Percentiles rank a stretch among this genome's conserved stretches.
These are phyloP conservation scores for Boletus fagicola DNA, from an alignment of 768 basidiomycete species.

Conservation along the genomic window DNA sequence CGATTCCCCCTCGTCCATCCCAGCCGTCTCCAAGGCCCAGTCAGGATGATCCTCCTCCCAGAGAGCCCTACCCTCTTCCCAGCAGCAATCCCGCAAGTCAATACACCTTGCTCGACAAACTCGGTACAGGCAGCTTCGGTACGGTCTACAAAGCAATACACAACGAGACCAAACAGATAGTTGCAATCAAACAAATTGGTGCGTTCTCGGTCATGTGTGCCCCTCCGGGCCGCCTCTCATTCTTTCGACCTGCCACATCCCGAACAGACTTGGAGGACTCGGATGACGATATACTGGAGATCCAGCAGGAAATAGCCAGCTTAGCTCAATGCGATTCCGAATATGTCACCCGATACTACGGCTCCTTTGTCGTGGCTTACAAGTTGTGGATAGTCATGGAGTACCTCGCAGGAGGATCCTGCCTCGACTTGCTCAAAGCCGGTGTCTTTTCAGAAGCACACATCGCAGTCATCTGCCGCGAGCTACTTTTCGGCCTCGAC, in stretches of 20 bases:
- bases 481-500: constrained; percentile 88
- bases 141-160: constrained; percentile 97
- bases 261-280: constrained; percentile 89
- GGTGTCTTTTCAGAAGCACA: constrained; percentile 90
- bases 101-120: constrained; percentile 90
- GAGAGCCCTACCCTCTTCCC: constrained; percentile 68
- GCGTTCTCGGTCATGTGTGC: constrained; percentile 30
- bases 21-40: constrained; percentile 44
- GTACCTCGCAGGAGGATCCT: constrained; percentile 97
- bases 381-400: constrained; percentile 99
- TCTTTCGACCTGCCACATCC: too few species aligned
- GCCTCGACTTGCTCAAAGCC: constrained; percentile 91
- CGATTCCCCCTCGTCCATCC: constrained; percentile 42
- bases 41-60: constrained; percentile 32
- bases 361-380: constrained; percentile 94
- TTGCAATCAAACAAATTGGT: constrained; percentile 99
- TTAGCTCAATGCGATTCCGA: constrained; percentile 95
- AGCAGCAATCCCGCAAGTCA: constrained; percentile 83
- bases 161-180: constrained; percentile 89
- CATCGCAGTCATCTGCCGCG: constrained; percentile 92
- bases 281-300: constrained; percentile 98
- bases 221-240: background rate
- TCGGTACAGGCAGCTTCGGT: constrained; percentile 97
- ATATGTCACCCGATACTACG: constrained; percentile 95
- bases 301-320: constrained; percentile 97